phyloP scores from a whole-genome alignment of 352 stramenopile species.

The Aphanomyces euteiches region DNA sequence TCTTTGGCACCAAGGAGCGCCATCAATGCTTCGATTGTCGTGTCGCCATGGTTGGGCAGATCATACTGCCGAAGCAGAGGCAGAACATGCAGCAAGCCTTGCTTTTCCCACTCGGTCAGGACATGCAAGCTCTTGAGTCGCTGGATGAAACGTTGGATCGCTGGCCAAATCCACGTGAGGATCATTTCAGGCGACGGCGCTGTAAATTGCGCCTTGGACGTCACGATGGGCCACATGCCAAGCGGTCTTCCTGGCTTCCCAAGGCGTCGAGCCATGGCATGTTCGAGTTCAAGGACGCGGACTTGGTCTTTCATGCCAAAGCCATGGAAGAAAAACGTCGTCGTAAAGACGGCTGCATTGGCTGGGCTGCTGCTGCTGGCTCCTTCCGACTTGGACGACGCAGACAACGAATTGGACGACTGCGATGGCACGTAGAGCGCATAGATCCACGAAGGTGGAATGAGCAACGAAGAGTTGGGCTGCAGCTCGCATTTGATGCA shows the following conservation, averaged over 20 bases:
- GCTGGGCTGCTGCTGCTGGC: neutral
- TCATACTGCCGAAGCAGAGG: constrained; percentile 58
- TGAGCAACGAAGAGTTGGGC: constrained; percentile 46
- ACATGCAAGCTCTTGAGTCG: constrained; percentile 45
- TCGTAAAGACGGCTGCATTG: constrained; percentile 16
- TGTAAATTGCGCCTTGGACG: constrained; percentile 21
- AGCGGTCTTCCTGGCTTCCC: neutral
- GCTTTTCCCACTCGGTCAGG: constrained; percentile 49
- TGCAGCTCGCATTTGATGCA: constrained; percentile 67
- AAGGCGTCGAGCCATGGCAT: constrained; percentile 13
- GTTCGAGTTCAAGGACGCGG: constrained; percentile 21
- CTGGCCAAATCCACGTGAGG: constrained; percentile 43
- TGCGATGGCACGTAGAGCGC: constrained; percentile 48
- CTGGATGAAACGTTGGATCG: constrained; percentile 55
- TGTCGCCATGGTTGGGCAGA: constrained; percentile 47
- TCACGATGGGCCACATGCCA: constrained; percentile 26
- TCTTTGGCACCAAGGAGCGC: constrained; percentile 42
- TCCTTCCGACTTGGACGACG: neutral
- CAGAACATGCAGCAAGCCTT: constrained; percentile 46
- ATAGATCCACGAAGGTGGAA: constrained; percentile 69
- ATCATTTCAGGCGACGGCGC: constrained; percentile 27
- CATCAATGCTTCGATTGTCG: constrained; percentile 50
- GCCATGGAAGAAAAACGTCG: constrained; percentile 26
- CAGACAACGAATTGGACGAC: neutral
- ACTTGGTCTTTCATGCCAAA: constrained; percentile 24